These are phyloP conservation scores for Cudoniella acicularis DNA, from an alignment of 495 filamentous ascomycete species.

Conservation along the genomic window DNA sequence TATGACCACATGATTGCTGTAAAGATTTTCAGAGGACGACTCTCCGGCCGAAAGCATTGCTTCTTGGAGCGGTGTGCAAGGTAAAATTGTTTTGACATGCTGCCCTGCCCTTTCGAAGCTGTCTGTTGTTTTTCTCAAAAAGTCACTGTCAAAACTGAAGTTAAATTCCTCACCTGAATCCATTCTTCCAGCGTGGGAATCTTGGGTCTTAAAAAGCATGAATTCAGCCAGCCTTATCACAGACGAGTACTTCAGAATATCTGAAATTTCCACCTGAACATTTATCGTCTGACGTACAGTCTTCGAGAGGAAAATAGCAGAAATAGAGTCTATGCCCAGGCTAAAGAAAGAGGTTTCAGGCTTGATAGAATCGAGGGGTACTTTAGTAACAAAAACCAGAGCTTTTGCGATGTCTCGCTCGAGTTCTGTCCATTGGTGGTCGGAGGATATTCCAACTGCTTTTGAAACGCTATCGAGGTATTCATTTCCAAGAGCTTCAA, in stretches of 20 bases:
- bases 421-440: constrained; percentile 33
- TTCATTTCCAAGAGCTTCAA: constrained; percentile 16
- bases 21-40: constrained; percentile 30
- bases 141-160: constrained; percentile 34
- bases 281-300: constrained; percentile 39
- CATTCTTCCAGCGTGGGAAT: neutral
- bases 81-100: constrained; percentile 52
- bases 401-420: constrained; percentile 44
- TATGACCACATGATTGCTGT: constrained; percentile 54
- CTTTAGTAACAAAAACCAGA: constrained; percentile 46
- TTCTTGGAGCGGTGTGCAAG: constrained; percentile 80
- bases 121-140: constrained; percentile 30
- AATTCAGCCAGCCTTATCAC: constrained; percentile 46
- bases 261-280: constrained; percentile 51
- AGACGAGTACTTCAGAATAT: constrained; percentile 59
- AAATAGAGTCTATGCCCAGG: constrained; percentile 78
- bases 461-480: constrained; percentile 19
- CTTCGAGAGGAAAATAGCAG: constrained; percentile 64
- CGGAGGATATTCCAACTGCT: constrained; percentile 16
- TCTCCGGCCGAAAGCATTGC: constrained; percentile 58
- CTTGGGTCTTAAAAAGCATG: neutral
- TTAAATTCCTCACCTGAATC: neutral
- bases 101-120: constrained; percentile 32
- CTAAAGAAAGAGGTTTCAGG: constrained; percentile 54
- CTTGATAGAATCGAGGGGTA: constrained; percentile 39